These are phyloP conservation scores for Heliamphora pulchella DNA, from an alignment of 179 eudicot genomes.

Conservation along the genomic window DNA sequence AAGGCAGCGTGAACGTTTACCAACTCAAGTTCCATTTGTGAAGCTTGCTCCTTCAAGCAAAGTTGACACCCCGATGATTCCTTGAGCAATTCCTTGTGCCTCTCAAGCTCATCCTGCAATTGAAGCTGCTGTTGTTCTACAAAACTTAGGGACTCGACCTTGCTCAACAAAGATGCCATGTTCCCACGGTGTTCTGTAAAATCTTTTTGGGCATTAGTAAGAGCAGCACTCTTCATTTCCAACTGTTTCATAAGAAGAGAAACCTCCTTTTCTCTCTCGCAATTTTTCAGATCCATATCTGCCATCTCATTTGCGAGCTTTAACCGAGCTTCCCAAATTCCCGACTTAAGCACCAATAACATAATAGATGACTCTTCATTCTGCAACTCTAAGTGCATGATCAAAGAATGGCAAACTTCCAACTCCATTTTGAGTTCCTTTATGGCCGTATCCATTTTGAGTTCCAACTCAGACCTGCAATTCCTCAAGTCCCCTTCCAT, in stretches of 20 bases:
- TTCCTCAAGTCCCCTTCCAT: slow-evolving; percentile 41
- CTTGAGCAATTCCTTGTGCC: slow-evolving; percentile 45
- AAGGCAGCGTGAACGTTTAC: slow-evolving; percentile 34
- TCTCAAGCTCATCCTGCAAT: slow-evolving; percentile 42
- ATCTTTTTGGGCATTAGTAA: slow-evolving; percentile 23
- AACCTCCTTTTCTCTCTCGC: slow-evolving; percentile 24
- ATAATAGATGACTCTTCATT: slow-evolving; percentile 61
- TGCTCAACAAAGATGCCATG: slow-evolving; percentile 34
- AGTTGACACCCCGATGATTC: slow-evolving; percentile 36
- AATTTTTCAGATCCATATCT: slow-evolving; percentile 21
- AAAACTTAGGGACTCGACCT: slow-evolving; percentile 31
- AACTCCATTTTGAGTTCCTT: slow-evolving; percentile 43
- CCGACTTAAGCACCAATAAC: slow-evolving; percentile 44
- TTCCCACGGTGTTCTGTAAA: slow-evolving; percentile 40
- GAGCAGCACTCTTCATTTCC: slow-evolving; percentile 35
- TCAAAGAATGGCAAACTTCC: slow-evolving; percentile 37
- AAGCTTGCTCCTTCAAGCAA: slow-evolving; percentile 43
- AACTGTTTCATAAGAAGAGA: slow-evolving; percentile 25
- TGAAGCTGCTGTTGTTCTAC: slow-evolving; percentile 35
- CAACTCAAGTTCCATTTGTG: slow-evolving; percentile 38
- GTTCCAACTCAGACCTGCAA: slow-evolving; percentile 33
- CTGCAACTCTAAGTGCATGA: slow-evolving; percentile 46
- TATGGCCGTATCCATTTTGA: slow-evolving; percentile 34
- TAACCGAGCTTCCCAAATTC: slow-evolving; percentile 29
- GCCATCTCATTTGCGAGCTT: slow-evolving; percentile 19